phyloP scores from a whole-genome alignment of 345 rosid genomes.

The Cardiospermum halicacabum region DNA sequence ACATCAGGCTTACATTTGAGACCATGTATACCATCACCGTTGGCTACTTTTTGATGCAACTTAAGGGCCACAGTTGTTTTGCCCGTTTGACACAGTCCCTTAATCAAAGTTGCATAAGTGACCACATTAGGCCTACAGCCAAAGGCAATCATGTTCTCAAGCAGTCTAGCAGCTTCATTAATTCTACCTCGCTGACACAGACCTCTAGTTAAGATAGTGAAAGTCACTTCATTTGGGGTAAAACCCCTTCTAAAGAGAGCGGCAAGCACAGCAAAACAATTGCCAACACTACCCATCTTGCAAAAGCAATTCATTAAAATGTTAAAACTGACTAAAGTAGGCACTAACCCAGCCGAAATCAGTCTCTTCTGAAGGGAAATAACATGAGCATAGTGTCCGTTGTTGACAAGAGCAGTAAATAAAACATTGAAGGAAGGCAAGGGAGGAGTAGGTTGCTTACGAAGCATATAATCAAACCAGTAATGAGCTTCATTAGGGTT shows the following conservation, averaged over 20 bases:
- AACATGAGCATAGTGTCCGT: neutral
- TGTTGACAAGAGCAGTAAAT: neutral
- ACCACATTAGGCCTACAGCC: too few relatives aligned
- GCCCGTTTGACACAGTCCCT: too few relatives aligned
- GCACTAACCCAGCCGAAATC: constrained; percentile 3
- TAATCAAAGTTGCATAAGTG: too few relatives aligned
- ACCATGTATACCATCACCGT: too few relatives aligned
- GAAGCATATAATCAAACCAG: neutral
- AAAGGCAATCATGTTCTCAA: too few relatives aligned
- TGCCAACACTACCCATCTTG: neutral
- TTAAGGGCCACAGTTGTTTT: too few relatives aligned
- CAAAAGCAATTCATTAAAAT: constrained; percentile 20
- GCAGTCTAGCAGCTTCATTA: neutral
- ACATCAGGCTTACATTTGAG: too few relatives aligned
- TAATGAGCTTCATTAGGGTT: neutral
- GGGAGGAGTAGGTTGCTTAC: neutral
- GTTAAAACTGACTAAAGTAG: constrained; percentile 21
- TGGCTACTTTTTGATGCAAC: too few relatives aligned
- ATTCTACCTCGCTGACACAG: neutral
- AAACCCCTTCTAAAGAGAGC: constrained; percentile 20
- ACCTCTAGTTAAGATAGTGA: constrained; percentile 25
- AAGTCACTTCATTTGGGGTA: constrained; percentile 18
- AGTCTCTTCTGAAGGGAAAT: neutral
- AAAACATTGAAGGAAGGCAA: neutral
- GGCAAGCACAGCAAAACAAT: constrained; percentile 26